Evolutionary conservation across 208 protist species (phyloP), one percentile per base, ranked within the genome.

Genomic region (Tritrichomonas foetus): DNA sequence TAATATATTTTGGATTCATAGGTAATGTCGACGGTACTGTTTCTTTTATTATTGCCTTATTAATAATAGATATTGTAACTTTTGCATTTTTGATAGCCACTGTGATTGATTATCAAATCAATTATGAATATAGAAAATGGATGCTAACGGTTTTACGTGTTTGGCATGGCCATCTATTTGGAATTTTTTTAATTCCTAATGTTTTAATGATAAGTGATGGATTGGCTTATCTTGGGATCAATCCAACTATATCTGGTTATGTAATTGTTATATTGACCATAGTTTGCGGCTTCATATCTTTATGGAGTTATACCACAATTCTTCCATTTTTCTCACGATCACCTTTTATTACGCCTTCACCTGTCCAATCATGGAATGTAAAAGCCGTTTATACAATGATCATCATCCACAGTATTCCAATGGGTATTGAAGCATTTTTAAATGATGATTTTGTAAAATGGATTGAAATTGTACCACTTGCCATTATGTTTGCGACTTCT

Each of bases 81-180:
- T 22, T 61, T 61, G 53, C 53, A 22, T 61, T 69, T 69, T 69
- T 69, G 13, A 25, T 69, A 69, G 8, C 25, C 8, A n/a, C 3
- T 33, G 25, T 69, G 13, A n/a, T 69, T 33, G 64, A n/a, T 16
- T n/a, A 69, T 30, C 27, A 33, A 8, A 5, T n/a, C 8, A 69
- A 11, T 8, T 25, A 33, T 5, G 27, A 69, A 69, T 69, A 33
- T n/a, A 69, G 64, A 33, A 69, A 69, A 5, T 69, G 11, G 27
- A 16, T 33, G 11, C 27, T 69, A 11, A n/a, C 3, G 13, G 27
- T 69, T n/a, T 69, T 69, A n/a, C 64, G 64, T 3, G n/a, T 33
- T 69, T 69, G 64, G 64, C 64, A 69, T n/a, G 64, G 64, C 27
- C 64, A 69, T 69, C 64, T 69, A n/a, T 69, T 69, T 69, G 64